Conservation (phyloP, 352 stramenopile species). For the Phytophthora pluvialis region DNA sequence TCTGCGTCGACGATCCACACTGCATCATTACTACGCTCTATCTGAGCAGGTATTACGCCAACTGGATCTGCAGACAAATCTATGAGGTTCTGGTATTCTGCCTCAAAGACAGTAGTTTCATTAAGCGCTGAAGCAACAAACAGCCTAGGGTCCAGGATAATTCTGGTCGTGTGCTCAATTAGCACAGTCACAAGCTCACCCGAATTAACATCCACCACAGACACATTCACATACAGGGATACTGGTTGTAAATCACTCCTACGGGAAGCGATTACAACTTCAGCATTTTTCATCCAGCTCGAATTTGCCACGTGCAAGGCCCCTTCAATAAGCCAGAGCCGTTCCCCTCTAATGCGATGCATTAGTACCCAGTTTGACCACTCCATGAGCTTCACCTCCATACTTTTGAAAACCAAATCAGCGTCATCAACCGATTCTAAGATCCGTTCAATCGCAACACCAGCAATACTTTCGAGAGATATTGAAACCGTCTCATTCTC, state of each 20-base stretch:
- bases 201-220: constrained; percentile 9
- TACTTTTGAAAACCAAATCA: constrained; percentile 1
- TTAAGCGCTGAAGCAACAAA: constrained; percentile 3
- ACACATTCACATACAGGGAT: constrained; percentile 12
- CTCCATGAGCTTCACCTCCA: constrained; percentile 3
- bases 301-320: constrained; percentile 1
- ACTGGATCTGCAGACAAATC: constrained; percentile 20
- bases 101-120: constrained; percentile 18
- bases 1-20: constrained; percentile 16
- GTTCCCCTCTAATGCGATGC: constrained; percentile 2
- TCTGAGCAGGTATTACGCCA: neutral
- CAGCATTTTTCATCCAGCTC: neutral
- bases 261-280: constrained; percentile 13
- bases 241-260: constrained; percentile 1
- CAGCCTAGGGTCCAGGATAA: constrained; percentile 14
- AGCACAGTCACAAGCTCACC: constrained; percentile 7
- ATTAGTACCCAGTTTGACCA: constrained; percentile 24
- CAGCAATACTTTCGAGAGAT: neutral
- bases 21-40: neutral
- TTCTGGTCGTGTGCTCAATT: neutral
- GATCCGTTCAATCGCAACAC: neutral
- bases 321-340: constrained; percentile 1
- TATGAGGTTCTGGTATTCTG: constrained; percentile 21
- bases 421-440: neutral
- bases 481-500: constrained; percentile 8